phyloP scores from a whole-genome alignment of 2,329 filamentous ascomycete species.

The Clonostachys sp. region DNA sequence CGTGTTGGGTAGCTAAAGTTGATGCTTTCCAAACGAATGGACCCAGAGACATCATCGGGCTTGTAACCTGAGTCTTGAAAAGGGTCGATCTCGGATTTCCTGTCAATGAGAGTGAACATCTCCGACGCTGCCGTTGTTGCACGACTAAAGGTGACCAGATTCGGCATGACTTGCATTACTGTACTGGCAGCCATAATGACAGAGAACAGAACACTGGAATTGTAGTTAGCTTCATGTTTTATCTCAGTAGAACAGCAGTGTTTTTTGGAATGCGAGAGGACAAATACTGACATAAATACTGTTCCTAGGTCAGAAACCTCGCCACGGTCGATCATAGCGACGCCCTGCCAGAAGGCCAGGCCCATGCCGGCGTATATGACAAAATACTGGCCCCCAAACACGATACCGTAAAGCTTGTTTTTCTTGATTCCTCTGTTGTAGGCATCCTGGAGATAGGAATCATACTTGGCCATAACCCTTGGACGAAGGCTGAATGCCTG shows the following conservation, averaged over 20 bases:
- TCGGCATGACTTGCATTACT: constrained; percentile 10
- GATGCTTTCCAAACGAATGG: constrained; percentile 20
- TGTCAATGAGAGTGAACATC: constrained; percentile 15
- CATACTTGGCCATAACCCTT: constrained; percentile 6
- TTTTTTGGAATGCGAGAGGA: background rate
- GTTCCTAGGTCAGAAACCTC: constrained; percentile 6
- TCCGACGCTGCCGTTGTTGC: constrained; percentile 11
- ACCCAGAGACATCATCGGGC: constrained; percentile 5
- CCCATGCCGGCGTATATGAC: constrained; percentile 9
- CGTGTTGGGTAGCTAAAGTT: constrained; percentile 27
- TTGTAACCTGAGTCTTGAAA: constrained; percentile 8
- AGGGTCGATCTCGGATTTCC: constrained; percentile 14
- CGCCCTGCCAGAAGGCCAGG: constrained; percentile 14
- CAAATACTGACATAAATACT: constrained; percentile 5
- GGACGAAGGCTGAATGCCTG: constrained; percentile 8
- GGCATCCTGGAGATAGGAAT: constrained; percentile 5
- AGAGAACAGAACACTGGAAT: constrained; percentile 13
- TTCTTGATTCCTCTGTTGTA: constrained; percentile 4
- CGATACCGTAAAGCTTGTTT: constrained; percentile 2
- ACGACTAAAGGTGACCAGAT: constrained; percentile 9
- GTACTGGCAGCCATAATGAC: constrained; percentile 14
- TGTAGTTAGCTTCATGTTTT: background rate
- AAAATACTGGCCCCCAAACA: constrained; percentile 26
- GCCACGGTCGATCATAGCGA: constrained; percentile 26
- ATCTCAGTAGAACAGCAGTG: constrained; percentile 28